Evolutionary conservation across 2,329 filamentous ascomycete species (phyloP).

Genomic region (Penicillium sp.): DNA sequence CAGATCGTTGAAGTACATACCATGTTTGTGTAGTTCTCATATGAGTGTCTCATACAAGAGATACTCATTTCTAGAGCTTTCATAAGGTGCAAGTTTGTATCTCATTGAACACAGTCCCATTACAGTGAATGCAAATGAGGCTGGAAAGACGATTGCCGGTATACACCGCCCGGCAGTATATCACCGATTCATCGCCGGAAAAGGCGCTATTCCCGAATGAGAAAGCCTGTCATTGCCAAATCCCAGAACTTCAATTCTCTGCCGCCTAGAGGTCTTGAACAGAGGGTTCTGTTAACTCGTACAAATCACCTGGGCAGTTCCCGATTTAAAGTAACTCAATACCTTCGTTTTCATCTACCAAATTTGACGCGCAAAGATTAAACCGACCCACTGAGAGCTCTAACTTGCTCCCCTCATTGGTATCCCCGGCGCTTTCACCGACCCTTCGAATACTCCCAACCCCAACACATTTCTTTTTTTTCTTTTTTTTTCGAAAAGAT

Average conservation of each 20-base stretch:
- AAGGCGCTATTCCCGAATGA: constrained; percentile 21
- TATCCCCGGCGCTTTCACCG: constrained; percentile 10
- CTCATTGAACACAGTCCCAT: neutral
- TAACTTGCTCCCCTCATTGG: constrained; percentile 13
- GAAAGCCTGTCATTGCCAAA: constrained; percentile 16
- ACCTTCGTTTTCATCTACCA: neutral
- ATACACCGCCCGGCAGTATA: constrained; percentile 14
- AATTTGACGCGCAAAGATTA: neutral
- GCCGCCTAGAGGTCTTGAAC: constrained; percentile 20
- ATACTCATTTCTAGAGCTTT: too few relatives aligned
- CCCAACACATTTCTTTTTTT: neutral
- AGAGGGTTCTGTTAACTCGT: constrained; percentile 7
- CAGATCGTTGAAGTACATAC: neutral
- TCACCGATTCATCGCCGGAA: constrained; percentile 6
- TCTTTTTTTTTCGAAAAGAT: constrained; percentile 25
- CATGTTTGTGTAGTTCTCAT: rapidly evolving
- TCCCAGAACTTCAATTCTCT: constrained; percentile 18
- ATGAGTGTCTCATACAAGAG: too few relatives aligned
- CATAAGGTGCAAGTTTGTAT: neutral
- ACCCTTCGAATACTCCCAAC: constrained; percentile 2
- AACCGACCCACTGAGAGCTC: constrained; percentile 11
- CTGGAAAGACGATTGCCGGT: neutral
- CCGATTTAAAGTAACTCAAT: neutral
- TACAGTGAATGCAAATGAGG: neutral
- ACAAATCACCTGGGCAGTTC: neutral